These are phyloP conservation scores for Acrocalymma vagum DNA, from an alignment of 2,329 filamentous ascomycete genomes.

Conservation along the genomic window DNA sequence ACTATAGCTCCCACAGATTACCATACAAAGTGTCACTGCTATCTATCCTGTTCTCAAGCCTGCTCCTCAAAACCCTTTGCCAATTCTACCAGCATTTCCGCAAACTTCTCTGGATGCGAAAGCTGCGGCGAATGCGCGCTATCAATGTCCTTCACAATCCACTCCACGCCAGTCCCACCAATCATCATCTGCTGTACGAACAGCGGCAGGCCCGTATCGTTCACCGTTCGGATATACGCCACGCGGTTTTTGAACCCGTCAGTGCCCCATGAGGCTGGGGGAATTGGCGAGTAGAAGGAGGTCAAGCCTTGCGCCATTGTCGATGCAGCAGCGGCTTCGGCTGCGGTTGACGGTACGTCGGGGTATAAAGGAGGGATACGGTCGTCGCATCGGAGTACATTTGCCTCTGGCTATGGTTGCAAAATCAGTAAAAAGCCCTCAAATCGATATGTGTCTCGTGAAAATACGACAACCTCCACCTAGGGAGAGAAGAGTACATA, in stretches of 20 bases:
- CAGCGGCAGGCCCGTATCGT: conserved; percentile 35
- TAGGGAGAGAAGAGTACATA: too few relatives aligned
- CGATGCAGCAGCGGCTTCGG: conserved; percentile 12
- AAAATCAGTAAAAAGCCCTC: too few relatives aligned
- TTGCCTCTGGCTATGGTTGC: not conserved
- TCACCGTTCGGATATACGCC: conserved; percentile 20
- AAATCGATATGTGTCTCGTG: too few relatives aligned
- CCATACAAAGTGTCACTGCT: too few relatives aligned
- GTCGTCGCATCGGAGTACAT: conserved; percentile 27
- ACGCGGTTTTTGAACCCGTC: conserved; percentile 16
- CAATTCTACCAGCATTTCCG: conserved; percentile 20
- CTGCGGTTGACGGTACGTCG: conserved; percentile 15
- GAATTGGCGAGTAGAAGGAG: conserved; percentile 18
- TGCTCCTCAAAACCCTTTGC: conserved; percentile 15
- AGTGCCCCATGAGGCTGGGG: conserved; percentile 18
- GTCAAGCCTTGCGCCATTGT: conserved; percentile 21
- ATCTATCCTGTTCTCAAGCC: too few relatives aligned
- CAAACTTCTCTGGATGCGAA: conserved; percentile 42
- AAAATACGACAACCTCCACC: too few relatives aligned
- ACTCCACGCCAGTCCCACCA: conserved; percentile 24
- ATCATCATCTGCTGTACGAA: conserved; percentile 36
- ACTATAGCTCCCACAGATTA: too few relatives aligned
- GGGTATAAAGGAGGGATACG: conserved; percentile 17
- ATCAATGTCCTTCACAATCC: conserved; percentile 35
- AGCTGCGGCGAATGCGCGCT: conserved; percentile 48